Percentiles rank a stretch among this genome's conserved stretches.
phyloP scores from a whole-genome alignment of 495 filamentous ascomycete genomes.

The Neurospora tetraspora region DNA sequence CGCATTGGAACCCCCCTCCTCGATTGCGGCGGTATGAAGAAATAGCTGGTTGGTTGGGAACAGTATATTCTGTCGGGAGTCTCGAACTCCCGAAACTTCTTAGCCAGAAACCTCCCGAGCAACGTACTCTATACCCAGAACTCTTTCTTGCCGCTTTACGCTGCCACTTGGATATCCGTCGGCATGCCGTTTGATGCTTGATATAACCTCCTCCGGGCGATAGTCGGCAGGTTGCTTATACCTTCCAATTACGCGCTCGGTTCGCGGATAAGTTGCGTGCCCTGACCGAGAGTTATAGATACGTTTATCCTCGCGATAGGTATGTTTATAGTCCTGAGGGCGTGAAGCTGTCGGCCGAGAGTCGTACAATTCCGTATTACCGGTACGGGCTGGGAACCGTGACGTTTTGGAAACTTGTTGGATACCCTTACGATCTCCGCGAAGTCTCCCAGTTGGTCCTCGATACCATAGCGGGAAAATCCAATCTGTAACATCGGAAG shows the following conservation, averaged over 20 bases:
- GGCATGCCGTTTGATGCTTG: not conserved
- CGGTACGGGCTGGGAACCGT: conserved; percentile 8
- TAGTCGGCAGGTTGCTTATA: not conserved
- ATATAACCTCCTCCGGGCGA: not conserved
- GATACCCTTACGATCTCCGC: conserved; percentile 20
- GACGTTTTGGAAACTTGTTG: conserved; percentile 21
- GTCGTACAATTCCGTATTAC: not conserved
- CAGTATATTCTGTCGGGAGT: too few relatives aligned
- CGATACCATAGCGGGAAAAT: too few relatives aligned
- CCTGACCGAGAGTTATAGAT: not conserved
- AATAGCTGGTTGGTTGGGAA: too few relatives aligned
- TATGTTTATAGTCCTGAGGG: not conserved
- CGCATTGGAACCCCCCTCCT: conserved; percentile 6
- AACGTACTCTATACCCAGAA: conserved; percentile 17
- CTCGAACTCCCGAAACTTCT: conserved; percentile 4
- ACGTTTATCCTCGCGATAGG: not conserved
- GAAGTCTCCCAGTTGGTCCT: conserved; percentile 8
- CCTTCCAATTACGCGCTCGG: not conserved
- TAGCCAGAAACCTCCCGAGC: too few relatives aligned
- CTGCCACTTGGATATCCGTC: not conserved
- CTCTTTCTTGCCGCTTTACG: conserved; percentile 13
- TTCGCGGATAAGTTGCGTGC: not conserved
- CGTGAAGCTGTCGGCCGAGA: not conserved
- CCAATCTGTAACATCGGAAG: too few relatives aligned
- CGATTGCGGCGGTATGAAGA: too few relatives aligned